Conservation (phyloP, 1,284 basidiomycete species). For the Laetiporus sulphureus region DNA sequence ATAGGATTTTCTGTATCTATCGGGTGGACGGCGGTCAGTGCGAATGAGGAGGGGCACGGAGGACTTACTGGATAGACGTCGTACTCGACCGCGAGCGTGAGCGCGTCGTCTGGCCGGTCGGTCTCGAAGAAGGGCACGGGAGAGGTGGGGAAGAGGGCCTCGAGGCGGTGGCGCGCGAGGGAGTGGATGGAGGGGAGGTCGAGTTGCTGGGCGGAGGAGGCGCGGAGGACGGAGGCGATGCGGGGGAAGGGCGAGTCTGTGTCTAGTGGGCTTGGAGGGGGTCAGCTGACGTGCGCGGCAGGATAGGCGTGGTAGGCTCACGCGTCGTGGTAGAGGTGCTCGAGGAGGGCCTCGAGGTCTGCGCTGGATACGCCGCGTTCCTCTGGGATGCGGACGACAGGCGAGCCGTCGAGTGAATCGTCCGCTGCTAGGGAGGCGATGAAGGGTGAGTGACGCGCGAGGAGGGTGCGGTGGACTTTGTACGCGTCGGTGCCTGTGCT, state of each 20-base stretch:
- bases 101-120: slow-evolving; percentile 39
- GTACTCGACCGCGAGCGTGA: slow-evolving; percentile 41
- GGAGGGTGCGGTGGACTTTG: slow-evolving; percentile 46
- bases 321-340: slow-evolving; percentile 59
- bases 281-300: slow-evolving; percentile 4
- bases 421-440: slow-evolving; percentile 22
- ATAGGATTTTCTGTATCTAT: slow-evolving; percentile 54
- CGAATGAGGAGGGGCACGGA: neutral
- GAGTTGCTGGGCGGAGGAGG: slow-evolving; percentile 45
- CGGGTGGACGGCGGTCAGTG: neutral
- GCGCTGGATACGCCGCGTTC: slow-evolving; percentile 28
- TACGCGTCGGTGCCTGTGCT: slow-evolving; percentile 36
- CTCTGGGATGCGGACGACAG: slow-evolving; percentile 29
- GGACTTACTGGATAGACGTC: slow-evolving; percentile 37
- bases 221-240: slow-evolving; percentile 45
- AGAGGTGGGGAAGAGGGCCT: slow-evolving; percentile 34
- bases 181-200: slow-evolving; percentile 47
- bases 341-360: slow-evolving; percentile 50
- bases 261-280: slow-evolving; percentile 36
- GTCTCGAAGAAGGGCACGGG: slow-evolving; percentile 20
- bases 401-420: slow-evolving; percentile 7
- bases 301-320: slow-evolving; percentile 29
- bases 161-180: slow-evolving; percentile 35
- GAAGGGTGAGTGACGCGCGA: slow-evolving; percentile 43
- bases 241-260: slow-evolving; percentile 35